phyloP scores from a whole-genome alignment of 345 rosid genomes.

The Sonneratia caseolaris region DNA sequence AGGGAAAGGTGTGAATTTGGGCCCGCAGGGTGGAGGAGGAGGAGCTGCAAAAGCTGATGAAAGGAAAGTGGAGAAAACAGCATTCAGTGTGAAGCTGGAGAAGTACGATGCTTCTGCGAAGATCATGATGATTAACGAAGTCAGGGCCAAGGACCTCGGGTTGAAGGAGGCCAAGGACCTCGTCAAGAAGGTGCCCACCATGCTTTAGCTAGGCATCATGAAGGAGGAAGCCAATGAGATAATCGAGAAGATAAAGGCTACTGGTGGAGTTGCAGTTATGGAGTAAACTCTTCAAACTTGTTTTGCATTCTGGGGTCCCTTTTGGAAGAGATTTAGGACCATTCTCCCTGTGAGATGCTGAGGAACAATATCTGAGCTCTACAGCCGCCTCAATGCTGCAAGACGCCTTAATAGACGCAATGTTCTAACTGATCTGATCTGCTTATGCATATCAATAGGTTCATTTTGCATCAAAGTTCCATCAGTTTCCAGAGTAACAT shows the following conservation, averaged over 20 bases:
- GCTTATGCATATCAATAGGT: background rate
- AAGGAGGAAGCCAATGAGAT: slow-evolving; percentile 31
- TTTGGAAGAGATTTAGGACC: background rate
- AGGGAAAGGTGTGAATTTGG: slow-evolving; percentile 16
- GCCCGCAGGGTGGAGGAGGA: slow-evolving; percentile 12
- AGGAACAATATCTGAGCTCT: background rate
- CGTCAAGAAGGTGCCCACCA: slow-evolving; percentile 27
- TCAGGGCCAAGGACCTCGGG: slow-evolving; percentile 25
- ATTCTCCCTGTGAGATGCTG: background rate
- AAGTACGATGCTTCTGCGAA: slow-evolving; percentile 31
- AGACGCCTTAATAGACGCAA: background rate
- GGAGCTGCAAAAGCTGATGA: slow-evolving; percentile 20
- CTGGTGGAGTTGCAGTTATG: slow-evolving; percentile 34
- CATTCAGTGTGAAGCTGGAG: slow-evolving; percentile 33
- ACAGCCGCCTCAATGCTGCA: background rate
- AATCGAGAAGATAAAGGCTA: slow-evolving; percentile 35
- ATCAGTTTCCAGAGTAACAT: background rate
- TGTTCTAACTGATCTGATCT: background rate
- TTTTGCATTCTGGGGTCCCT: background rate
- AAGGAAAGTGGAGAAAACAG: slow-evolving; percentile 19
- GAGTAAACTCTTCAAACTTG: slow-evolving; percentile 15
- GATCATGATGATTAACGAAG: slow-evolving; percentile 36
- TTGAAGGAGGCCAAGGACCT: slow-evolving; percentile 39
- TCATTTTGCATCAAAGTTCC: background rate
- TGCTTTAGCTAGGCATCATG: slow-evolving; percentile 32